Conservation (phyloP, 2,329 filamentous ascomycete genomes). For the Pleurostoma richardsiae region DNA sequence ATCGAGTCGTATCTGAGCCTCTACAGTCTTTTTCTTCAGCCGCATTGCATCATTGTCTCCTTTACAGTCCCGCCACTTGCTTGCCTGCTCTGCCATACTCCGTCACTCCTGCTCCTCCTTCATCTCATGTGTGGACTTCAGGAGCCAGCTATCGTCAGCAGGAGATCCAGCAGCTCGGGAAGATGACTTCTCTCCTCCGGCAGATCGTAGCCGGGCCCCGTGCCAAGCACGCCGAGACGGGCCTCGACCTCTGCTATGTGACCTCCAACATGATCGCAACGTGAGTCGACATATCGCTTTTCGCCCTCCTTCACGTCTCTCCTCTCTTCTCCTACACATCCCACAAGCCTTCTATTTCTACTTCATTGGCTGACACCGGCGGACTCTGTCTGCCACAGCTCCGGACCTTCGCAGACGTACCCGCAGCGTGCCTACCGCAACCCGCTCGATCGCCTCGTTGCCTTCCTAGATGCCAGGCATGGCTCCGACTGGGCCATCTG, state of each 20-base stretch:
- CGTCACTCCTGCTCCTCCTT: no score
- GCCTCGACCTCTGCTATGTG: constrained; percentile 92
- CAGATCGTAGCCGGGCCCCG: constrained; percentile 89
- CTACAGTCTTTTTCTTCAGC: no score
- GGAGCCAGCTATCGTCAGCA: no score
- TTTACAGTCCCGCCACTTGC: no score
- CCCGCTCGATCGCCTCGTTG: constrained; percentile 79
- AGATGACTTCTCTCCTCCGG: constrained; percentile 72
- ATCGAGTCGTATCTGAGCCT: no score
- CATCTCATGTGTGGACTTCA: no score
- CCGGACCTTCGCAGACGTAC: constrained; percentile 83
- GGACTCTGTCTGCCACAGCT: constrained; percentile 46
- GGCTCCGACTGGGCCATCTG: constrained; percentile 86
- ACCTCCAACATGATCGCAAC: constrained; percentile 70
- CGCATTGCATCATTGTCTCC: no score
- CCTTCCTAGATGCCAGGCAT: constrained; percentile 84
- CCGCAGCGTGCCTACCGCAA: constrained; percentile 92
- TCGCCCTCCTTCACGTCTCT: constrained; percentile 1
- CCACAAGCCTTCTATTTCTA: no score
- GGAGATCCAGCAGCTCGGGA: no score
- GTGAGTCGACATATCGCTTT: constrained; percentile 26
- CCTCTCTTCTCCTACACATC: not conserved
- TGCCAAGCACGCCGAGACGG: constrained; percentile 76
- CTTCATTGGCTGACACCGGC: not conserved
- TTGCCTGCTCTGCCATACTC: no score